phyloP scores from a whole-genome alignment of 2,329 filamentous ascomycete genomes.

The Didymella pomorum region DNA sequence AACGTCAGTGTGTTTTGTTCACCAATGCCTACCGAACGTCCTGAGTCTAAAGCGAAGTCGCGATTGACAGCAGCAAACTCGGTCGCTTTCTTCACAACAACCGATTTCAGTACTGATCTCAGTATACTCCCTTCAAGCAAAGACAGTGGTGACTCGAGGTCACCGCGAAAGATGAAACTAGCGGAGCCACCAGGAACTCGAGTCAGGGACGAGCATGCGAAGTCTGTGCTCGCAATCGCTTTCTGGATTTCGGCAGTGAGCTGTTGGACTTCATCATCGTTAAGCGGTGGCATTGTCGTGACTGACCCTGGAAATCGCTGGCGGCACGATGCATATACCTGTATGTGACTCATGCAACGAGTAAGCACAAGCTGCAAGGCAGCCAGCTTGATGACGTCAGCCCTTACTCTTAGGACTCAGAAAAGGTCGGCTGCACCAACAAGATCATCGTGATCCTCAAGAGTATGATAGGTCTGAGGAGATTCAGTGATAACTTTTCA shows the following conservation, averaged over 20 bases:
- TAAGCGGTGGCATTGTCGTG: conserved; percentile 1
- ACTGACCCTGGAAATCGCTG: not conserved
- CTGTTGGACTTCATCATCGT: not conserved
- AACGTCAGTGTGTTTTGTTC: not conserved
- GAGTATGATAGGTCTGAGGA: no score
- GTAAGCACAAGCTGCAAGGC: conserved; percentile 1
- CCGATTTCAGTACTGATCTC: not conserved
- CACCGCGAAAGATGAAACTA: conserved; percentile 7
- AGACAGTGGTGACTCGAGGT: not conserved
- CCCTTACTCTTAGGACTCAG: no score
- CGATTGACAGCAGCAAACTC: conserved; percentile 5
- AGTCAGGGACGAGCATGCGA: conserved; percentile 1
- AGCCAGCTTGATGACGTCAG: no score
- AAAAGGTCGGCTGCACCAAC: no score
- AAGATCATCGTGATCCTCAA: no score
- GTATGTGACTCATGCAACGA: conserved; percentile 1
- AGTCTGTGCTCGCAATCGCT: not conserved
- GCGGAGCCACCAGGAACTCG: conserved; percentile 1
- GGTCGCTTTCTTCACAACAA: conserved; percentile 7
- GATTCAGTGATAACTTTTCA: no score
- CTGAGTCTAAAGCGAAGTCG: not conserved
- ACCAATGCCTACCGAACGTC: not conserved
- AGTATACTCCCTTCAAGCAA: not conserved
- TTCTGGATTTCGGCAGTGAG: not conserved
- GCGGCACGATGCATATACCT: not conserved